phyloP scores from a whole-genome alignment of 2,329 filamentous ascomycete species.

The Albophoma yamanashiensis region DNA sequence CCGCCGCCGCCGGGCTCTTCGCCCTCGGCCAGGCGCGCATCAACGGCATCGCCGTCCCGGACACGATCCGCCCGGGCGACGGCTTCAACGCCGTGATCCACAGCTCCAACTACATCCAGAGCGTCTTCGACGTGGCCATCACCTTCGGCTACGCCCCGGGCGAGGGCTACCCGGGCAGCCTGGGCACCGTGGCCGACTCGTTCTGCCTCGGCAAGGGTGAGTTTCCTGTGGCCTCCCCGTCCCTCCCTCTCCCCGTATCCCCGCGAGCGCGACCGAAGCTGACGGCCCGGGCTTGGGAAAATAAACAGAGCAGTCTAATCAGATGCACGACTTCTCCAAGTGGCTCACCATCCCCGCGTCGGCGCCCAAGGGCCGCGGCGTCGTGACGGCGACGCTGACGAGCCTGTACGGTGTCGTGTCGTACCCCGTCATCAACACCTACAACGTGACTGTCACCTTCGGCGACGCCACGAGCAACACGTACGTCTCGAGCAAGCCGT shows the following conservation, averaged over 20 bases:
- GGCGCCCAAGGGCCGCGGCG: constrained; percentile 9
- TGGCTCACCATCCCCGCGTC: constrained; percentile 13
- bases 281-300: neutral
- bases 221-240: neutral
- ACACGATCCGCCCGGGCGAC: constrained; percentile 25
- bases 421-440: constrained; percentile 10
- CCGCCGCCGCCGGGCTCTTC: constrained; percentile 11
- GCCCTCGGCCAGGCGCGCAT: constrained; percentile 26
- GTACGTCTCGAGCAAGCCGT: constrained; percentile 8
- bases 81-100: constrained; percentile 26
- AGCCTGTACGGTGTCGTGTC: constrained; percentile 15
- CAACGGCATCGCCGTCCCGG: constrained; percentile 29
- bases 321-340: constrained; percentile 12
- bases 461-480: constrained; percentile 12
- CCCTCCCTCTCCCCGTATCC: too few species aligned
- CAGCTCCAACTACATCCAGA: constrained; percentile 32
- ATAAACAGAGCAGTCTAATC: constrained; percentile 13
- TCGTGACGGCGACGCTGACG: constrained; percentile 15
- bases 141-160: constrained; percentile 25
- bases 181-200: constrained; percentile 19
- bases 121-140: constrained; percentile 30
- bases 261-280: neutral
- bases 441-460: constrained; percentile 15
- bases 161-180: constrained; percentile 12
- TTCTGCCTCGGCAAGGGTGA: constrained; percentile 26